These are phyloP conservation scores for Annulohypoxylon maeteangense DNA, from an alignment of 495 filamentous ascomycete genomes.

Conservation along the genomic window DNA sequence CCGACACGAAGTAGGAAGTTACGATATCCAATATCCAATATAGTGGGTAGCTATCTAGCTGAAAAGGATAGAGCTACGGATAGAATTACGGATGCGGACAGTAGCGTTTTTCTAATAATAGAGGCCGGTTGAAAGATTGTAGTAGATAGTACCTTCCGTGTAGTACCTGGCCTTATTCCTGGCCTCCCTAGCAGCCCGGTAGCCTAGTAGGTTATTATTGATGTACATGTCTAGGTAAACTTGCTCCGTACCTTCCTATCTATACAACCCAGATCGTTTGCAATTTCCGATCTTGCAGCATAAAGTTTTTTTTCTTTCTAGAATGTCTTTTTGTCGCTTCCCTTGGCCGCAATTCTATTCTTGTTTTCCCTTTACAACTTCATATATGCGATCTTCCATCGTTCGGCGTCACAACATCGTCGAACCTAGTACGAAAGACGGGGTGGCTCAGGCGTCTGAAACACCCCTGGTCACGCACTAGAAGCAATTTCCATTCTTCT, in stretches of 20 bases:
- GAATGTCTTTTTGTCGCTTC: constrained; percentile 5
- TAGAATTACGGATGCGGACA: neutral
- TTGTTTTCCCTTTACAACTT: constrained; percentile 20
- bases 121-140: constrained; percentile 17
- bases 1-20: neutral
- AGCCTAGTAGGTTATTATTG: neutral
- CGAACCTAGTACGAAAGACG: constrained; percentile 13
- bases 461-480: constrained; percentile 48
- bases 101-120: constrained; percentile 33
- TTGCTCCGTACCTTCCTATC: constrained; percentile 25
- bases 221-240: constrained; percentile 24
- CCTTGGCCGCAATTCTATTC: constrained; percentile 27
- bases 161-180: constrained; percentile 3
- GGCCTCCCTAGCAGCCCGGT: neutral
- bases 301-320: constrained; percentile 5
- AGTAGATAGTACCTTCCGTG: neutral
- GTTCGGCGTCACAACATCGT: constrained; percentile 25
- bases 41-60: constrained; percentile 18
- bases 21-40: neutral
- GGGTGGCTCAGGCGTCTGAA: constrained; percentile 45
- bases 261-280: constrained; percentile 33
- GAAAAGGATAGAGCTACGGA: constrained; percentile 4
- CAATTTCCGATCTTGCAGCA: constrained; percentile 43
- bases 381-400: constrained; percentile 25
- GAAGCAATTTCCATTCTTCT: constrained; percentile 57